Evolutionary conservation across 805 yeast species (phyloP), one percentile per base, ranked within the genome.

Genomic region (Wickerhamiella alocasiicola): DNA sequence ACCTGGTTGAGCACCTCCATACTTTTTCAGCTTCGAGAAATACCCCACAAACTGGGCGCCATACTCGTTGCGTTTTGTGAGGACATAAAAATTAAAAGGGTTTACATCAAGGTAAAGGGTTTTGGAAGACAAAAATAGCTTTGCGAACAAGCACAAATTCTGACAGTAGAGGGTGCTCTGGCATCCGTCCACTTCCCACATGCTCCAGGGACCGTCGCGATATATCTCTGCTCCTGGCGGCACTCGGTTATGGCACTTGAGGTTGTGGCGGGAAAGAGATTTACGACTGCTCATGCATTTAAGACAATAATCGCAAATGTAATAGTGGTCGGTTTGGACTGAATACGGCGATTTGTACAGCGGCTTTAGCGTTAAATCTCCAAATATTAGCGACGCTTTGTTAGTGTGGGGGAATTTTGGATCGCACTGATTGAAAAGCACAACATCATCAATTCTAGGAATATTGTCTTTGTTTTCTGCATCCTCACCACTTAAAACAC

Each of bases 281-380:
- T 70, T 76, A 12, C 79, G 76, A 0, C 85, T 76, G 28, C 69
- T 68, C 74, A 76, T 76, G 55, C 83, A 87, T 60, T 80, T 77
- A 44, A 88, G 60, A 55, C 97, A 91, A 51, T 68, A 75, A 48
- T 84, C 91, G 59, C 97, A 91, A 12, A 88, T 70, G 53, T 76
- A 77, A 34, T 91, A 62, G 2, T 76, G 69, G 31, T 65, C 64
- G 34, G 75, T 71, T 23, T 67, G 68, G 31, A 82, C 72, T 0
- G 97, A 96, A 55, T 82, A 91, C 1, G 97, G 97, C 0, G 95
- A 77, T 3, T 81, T 73, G 59, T 81, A 87, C 95, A 96, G 84
- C 0, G 95, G 82, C 45, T 79, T 81, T 20, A 91, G 81, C 55
- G 80, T 85, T 56, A 62, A 72, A 32, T 70, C 70, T 26, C 84